Base-by-base conservation (phyloP, 495 filamentous ascomycete species). In the Pyronema domesticum region DNA sequence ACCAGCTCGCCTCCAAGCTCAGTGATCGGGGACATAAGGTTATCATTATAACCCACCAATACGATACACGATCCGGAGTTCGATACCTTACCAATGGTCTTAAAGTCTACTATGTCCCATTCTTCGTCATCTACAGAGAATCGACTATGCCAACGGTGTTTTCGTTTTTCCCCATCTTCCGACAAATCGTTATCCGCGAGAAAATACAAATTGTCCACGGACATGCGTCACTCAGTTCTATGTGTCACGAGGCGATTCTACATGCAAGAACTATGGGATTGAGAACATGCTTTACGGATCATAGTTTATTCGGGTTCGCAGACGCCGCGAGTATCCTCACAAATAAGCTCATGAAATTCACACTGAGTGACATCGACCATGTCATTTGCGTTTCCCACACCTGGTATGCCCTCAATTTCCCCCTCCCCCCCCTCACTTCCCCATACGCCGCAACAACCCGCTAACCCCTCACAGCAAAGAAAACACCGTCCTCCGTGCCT, bases 341-440 rank as follows among this genome's bases (percentile, higher is more conserved):
- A 8, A 98, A 98, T 65, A 98, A 98, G 68, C 69, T 98, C 35
- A 74, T 98, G 35, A 98, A 98, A 64, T 98, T 98, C 63, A 87
- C 79, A 0, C 62, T 98, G 58, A 96, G 93, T 63, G 91, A 98
- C 66, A 89, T 98, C 9, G 91, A 95, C 60, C 91, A 98, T 76
- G 88, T 91, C 37, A 93, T 98, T 52, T 96, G 91, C 58, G 91
- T 98, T 59, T 93, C 85, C 63, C 88, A 98, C 73, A 98, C 91
- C 53, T 95, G 89, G 89, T 91, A 73, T 30, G 23, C 48, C 15
- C 14, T 33, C 30, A 8, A 42, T 13, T 18, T 50, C 47, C 47
- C 47, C 3, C 1, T 50, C 17, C 14, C 17, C 11, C 17, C 23
- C 74, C 60, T 42, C 18, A 19, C 46, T 30, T 6, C 4, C 43